Evolutionary conservation across 805 yeast genomes (phyloP), one percentile per base, ranked within the genome.

Genomic region (Pichia californica): DNA sequence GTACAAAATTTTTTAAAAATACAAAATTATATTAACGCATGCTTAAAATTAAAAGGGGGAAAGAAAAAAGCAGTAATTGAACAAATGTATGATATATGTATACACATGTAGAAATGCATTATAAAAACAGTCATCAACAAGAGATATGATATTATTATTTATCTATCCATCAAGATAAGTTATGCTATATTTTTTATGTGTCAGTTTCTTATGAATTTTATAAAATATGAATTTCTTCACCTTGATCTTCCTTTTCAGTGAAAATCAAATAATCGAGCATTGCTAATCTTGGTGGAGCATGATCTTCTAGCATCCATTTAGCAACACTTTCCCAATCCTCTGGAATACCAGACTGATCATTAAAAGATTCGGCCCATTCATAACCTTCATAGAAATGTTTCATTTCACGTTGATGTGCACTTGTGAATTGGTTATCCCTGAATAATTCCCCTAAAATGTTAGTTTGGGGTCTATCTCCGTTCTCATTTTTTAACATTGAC

Each of bases 241-340:
- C 40, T 1, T 5, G n/a, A 8, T 32, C 40, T 9, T 37, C 23
- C 3, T 28, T 18, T 33, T 41, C 38, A 7, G 29, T 27, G n/a
- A 35, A 42, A 20, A 35, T 27, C 8, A 43, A 16, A 30, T 30
- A 31, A 37, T 45, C 38, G 1, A 44, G n/a, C 19, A 39, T 6
- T n/a, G 47, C 13, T 7, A 30, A 25, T 39, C 27, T 35, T 10
- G 40, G 37, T 7, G 47, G 47, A 3, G 47, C 19, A 11, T 44
- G 44, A 21, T 44, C 44, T 4, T n/a, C 18, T 15, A 40, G 15
- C 44, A 44, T 44, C 39, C 36, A 40, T 1, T 14, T 4, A 1
- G 35, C 47, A 2, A 44, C 15, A 1, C 8, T 7, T 25, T 7
- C 20, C 47, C 47, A 44, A 19, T 44, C 31, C 7, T 20, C 11